phyloP scores from a whole-genome alignment of 2,329 filamentous ascomycete genomes.

The Ophiocordyceps camponoti-leonardi region DNA sequence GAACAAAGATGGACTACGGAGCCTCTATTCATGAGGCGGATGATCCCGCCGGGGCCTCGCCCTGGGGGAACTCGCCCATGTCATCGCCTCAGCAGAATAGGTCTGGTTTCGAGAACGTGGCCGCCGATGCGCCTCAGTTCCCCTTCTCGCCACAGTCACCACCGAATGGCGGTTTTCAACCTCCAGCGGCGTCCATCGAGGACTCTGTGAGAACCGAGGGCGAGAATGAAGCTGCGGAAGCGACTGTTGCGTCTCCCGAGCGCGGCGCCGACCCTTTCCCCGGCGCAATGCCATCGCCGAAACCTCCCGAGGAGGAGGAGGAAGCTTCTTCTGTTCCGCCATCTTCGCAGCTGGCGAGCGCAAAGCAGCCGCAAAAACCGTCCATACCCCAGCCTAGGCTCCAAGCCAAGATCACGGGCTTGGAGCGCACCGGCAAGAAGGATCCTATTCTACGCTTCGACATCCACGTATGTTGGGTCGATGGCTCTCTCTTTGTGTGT shows the following conservation, averaged over 20 bases:
- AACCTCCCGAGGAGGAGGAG: constrained; percentile 11
- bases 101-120: constrained; percentile 22
- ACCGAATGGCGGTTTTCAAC: constrained; percentile 26
- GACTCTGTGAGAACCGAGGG: constrained; percentile 24
- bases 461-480: constrained; percentile 63
- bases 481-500: not conserved
- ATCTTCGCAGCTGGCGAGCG: constrained; percentile 12
- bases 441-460: constrained; percentile 91
- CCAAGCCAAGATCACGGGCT: constrained; percentile 83
- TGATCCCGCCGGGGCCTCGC: constrained; percentile 32
- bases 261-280: constrained; percentile 2
- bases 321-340: constrained; percentile 4
- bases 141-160: constrained; percentile 24
- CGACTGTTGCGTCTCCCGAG: constrained; percentile 5
- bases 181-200: constrained; percentile 29
- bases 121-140: constrained; percentile 25
- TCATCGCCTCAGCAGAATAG: constrained; percentile 30
- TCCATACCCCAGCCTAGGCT: constrained; percentile 66
- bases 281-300: constrained; percentile 6
- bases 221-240: constrained; percentile 16
- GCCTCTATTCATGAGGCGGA: constrained; percentile 37
- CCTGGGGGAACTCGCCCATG: constrained; percentile 37
- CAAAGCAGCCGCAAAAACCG: constrained; percentile 33
- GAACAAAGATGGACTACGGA: constrained; percentile 37
- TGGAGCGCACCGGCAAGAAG: constrained; percentile 88